Evolutionary conservation across 352 stramenopile species (phyloP).

Genomic region (Phytophthora podocarpi): DNA sequence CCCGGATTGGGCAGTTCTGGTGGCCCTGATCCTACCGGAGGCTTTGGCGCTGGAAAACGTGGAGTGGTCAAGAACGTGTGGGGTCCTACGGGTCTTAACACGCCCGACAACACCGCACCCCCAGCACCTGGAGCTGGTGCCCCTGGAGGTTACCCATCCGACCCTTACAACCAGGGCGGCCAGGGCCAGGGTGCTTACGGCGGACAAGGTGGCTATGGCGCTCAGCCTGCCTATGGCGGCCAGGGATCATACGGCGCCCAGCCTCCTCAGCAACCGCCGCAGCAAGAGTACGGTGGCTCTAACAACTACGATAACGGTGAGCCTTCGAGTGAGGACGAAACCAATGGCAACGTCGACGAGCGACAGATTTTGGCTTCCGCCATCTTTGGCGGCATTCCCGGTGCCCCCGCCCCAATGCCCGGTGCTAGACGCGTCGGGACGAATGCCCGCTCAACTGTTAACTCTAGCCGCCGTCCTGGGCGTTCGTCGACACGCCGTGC

Average conservation of each 20-base stretch:
- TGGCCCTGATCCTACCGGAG: conserved; percentile 42
- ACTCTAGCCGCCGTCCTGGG: conserved; percentile 33
- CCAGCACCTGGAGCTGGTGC: conserved; percentile 20
- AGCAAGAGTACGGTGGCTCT: conserved; percentile 49
- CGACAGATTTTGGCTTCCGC: conserved; percentile 92
- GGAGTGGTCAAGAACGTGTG: conserved; percentile 85
- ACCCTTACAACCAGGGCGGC: conserved; percentile 42
- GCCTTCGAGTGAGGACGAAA: conserved; percentile 40
- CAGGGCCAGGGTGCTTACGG: conserved; percentile 37
- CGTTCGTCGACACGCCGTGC: conserved; percentile 34
- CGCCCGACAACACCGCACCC: conserved; percentile 44
- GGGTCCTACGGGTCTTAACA: conserved; percentile 81
- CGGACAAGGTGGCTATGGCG: conserved; percentile 43
- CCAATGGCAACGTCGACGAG: conserved; percentile 57
- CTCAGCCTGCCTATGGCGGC: conserved; percentile 41
- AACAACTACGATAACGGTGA: conserved; percentile 63
- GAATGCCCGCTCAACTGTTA: conserved; percentile 31
- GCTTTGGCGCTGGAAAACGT: conserved; percentile 52
- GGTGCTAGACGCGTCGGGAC: conserved; percentile 41
- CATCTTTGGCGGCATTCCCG: conserved; percentile 96
- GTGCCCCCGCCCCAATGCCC: conserved; percentile 56
- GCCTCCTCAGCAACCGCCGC: conserved; percentile 31
- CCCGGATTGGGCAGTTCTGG: conserved; percentile 32
- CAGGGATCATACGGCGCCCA: conserved; percentile 43
- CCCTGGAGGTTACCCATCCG: conserved; percentile 41